These are phyloP conservation scores for Arachnomyces sp. DNA, from an alignment of 2,329 filamentous ascomycete species.

Conservation along the genomic window DNA sequence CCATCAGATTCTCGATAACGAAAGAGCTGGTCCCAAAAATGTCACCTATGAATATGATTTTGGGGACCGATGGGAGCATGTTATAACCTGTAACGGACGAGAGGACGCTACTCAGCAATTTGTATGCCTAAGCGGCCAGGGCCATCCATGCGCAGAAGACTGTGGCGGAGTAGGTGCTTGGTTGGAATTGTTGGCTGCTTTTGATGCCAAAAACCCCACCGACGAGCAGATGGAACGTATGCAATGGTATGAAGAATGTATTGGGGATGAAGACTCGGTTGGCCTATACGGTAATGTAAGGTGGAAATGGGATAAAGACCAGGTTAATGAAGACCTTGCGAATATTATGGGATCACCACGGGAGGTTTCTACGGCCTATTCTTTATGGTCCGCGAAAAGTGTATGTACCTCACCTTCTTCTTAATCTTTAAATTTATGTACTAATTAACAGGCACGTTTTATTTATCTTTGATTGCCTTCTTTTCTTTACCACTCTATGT, in stretches of 20 bases:
- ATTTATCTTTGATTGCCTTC: no score
- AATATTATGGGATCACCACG: no score
- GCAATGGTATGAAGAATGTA: constrained; percentile 21
- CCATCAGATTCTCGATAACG: constrained; percentile 5
- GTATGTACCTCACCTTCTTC: no score
- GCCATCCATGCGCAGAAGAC: constrained; percentile 26
- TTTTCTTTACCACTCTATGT: no score
- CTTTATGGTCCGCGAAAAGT: no score
- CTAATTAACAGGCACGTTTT: no score
- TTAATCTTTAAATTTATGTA: no score
- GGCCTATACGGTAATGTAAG: constrained; percentile 1
- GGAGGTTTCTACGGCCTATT: no score
- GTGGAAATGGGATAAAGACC: constrained; percentile 1
- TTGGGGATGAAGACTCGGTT: constrained; percentile 13
- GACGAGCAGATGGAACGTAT: constrained; percentile 19
- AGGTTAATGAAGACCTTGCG: background rate
- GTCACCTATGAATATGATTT: constrained; percentile 21
- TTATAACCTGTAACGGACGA: constrained; percentile 14
- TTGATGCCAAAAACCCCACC: constrained; percentile 16
- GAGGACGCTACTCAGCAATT: constrained; percentile 11
- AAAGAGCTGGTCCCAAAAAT: background rate
- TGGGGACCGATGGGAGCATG: constrained; percentile 21
- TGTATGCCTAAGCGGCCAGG: constrained; percentile 19
- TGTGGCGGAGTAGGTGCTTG: constrained; percentile 21
- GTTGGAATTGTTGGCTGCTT: constrained; percentile 24